These are phyloP conservation scores for Alternaria atra DNA, from an alignment of 2,329 filamentous ascomycete genomes.

Conservation along the genomic window DNA sequence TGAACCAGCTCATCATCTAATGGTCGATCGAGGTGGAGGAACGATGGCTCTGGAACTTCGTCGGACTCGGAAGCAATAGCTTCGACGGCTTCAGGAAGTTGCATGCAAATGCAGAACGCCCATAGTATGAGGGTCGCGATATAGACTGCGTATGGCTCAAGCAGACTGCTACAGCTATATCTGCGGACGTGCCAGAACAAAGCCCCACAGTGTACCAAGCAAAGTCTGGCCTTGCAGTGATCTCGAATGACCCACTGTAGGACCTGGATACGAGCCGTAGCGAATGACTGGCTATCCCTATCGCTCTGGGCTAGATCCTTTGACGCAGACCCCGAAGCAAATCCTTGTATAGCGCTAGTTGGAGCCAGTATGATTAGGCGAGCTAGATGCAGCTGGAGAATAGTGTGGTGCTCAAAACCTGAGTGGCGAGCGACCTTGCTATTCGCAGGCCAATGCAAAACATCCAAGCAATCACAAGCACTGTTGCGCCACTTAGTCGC, in stretches of 20 bases:
- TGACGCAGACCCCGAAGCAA: conserved; percentile 46
- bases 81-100: conserved; percentile 15
- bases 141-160: conserved; percentile 58
- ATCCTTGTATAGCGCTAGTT: conserved; percentile 55
- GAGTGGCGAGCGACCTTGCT: conserved; percentile 59
- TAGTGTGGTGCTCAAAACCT: conserved; percentile 64
- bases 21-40: conserved; percentile 64
- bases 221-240: conserved; percentile 65
- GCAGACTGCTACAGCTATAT: conserved; percentile 58
- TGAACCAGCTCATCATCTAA: conserved; percentile 64
- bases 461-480: conserved; percentile 61
- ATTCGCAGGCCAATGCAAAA: conserved; percentile 67
- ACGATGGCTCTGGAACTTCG: conserved; percentile 47
- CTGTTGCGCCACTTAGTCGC: conserved; percentile 61
- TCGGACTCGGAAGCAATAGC: conserved; percentile 12
- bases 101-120: conserved; percentile 53
- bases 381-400: conserved; percentile 65
- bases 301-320: conserved; percentile 14
- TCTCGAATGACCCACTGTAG: conserved; percentile 61
- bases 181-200: conserved; percentile 63
- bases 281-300: not conserved
- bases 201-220: conserved; percentile 63
- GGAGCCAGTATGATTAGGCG: conserved; percentile 63
- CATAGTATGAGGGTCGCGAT: conserved; percentile 59
- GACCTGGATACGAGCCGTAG: conserved; percentile 41